Evolutionary conservation across 495 filamentous ascomycete species (phyloP).

Genomic region (Aspergillus ostianus): DNA sequence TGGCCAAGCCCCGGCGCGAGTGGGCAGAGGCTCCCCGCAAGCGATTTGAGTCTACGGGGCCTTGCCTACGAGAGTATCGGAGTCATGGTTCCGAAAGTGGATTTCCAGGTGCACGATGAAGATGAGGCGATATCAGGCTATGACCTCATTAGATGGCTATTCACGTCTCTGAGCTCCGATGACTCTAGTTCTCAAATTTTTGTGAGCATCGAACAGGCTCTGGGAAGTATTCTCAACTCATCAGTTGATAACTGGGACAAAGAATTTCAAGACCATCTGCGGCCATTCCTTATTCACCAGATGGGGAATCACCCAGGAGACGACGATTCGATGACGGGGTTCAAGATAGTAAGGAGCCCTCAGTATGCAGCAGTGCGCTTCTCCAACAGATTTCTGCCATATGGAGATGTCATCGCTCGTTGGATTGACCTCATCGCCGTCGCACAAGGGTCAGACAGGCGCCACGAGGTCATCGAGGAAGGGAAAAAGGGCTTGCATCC

Average conservation of each 20-base stretch:
- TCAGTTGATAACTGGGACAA: conserved; percentile 48
- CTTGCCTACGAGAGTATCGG: conserved; percentile 85
- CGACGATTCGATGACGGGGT: conserved; percentile 36
- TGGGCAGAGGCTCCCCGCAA: conserved; percentile 46
- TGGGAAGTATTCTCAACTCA: conserved; percentile 71
- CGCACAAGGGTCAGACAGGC: conserved; percentile 56
- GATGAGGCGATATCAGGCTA: conserved; percentile 48
- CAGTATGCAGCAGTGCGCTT: conserved; percentile 84
- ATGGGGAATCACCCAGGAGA: conserved; percentile 59
- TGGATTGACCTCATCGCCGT: conserved; percentile 88
- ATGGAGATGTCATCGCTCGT: conserved; percentile 70
- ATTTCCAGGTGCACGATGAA: conserved; percentile 33
- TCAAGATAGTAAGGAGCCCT: conserved; percentile 57
- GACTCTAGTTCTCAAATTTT: conserved; percentile 69
- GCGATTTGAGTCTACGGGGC: conserved; percentile 65
- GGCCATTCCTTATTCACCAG: conserved; percentile 62
- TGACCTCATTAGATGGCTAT: conserved; percentile 71
- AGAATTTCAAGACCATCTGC: conserved; percentile 47
- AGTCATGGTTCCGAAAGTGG: conserved; percentile 59
- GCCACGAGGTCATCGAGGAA: conserved; percentile 84
- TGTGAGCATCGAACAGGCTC: conserved; percentile 83
- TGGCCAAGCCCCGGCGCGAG: conserved; percentile 67
- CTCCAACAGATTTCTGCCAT: conserved; percentile 85
- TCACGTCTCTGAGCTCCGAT: conserved; percentile 78
- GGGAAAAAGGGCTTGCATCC: conserved; percentile 84